These are phyloP conservation scores for Papiliotrema nemorosa DNA, from an alignment of 1,284 basidiomycete genomes.

Conservation along the genomic window DNA sequence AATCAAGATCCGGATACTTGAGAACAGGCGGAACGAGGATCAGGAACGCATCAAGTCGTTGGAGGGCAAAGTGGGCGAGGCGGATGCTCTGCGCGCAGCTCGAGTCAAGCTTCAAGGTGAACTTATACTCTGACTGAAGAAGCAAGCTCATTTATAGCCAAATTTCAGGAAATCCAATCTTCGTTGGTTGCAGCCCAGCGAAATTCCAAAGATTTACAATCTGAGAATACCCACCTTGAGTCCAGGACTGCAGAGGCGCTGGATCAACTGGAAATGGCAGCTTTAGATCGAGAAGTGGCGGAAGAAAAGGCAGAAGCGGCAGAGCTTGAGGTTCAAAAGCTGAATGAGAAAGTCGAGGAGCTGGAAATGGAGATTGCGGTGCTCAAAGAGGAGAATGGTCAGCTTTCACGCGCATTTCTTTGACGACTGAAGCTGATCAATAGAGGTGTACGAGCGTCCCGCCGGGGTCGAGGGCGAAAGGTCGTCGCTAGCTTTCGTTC, in stretches of 20 bases:
- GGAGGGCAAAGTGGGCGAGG: slow-evolving; percentile 77
- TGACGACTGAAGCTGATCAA: slow-evolving; percentile 8
- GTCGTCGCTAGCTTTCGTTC: slow-evolving; percentile 74
- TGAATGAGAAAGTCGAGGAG: slow-evolving; percentile 74
- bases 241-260: slow-evolving; percentile 64
- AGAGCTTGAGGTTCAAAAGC: slow-evolving; percentile 69
- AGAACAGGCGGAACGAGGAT: slow-evolving; percentile 82
- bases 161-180: slow-evolving; percentile 73
- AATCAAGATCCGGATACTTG: slow-evolving; percentile 77
- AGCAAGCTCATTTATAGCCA: slow-evolving; percentile 51
- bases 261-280: slow-evolving; percentile 90
- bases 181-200: slow-evolving; percentile 67
- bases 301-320: slow-evolving; percentile 86
- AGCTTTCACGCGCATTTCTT: background rate
- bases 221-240: slow-evolving; percentile 61
- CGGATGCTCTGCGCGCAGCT: slow-evolving; percentile 76
- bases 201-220: slow-evolving; percentile 64
- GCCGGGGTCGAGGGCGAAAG: slow-evolving; percentile 54
- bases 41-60: slow-evolving; percentile 75
- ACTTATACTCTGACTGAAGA: background rate
- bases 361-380: slow-evolving; percentile 80
- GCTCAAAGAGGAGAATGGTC: slow-evolving; percentile 58
- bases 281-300: slow-evolving; percentile 94
- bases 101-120: slow-evolving; percentile 73
- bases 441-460: slow-evolving; percentile 48